These are phyloP conservation scores for Dysphania ambrosioides DNA, from an alignment of 148 eudicot genomes.

Conservation along the genomic window DNA sequence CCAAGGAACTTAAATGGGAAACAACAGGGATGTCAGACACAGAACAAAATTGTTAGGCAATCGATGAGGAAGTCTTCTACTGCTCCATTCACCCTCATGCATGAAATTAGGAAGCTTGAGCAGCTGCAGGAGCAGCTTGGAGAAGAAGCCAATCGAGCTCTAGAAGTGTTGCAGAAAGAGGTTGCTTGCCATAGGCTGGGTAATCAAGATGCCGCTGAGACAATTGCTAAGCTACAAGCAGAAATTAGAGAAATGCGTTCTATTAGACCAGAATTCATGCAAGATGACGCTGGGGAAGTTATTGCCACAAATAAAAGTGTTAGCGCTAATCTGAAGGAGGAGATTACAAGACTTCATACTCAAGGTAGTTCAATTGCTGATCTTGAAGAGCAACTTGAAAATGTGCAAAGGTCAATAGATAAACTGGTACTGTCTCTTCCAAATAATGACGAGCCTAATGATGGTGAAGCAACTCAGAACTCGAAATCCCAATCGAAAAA, in stretches of 20 bases:
- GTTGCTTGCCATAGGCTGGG: conserved; percentile 90
- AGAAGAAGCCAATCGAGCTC: conserved; percentile 87
- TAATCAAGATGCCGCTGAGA: conserved; percentile 95
- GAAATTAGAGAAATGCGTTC: conserved; percentile 79
- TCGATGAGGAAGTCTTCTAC: conserved; percentile 78
- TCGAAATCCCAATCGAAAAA: conserved; percentile 56
- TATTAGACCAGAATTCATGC: conserved; percentile 37
- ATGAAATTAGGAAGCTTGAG: conserved; percentile 86
- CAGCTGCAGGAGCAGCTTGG: conserved; percentile 98
- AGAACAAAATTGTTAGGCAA: conserved; percentile 58
- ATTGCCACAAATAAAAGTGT: conserved; percentile 73
- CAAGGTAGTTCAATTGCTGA: conserved; percentile 87
- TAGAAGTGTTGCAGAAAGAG: conserved; percentile 91
- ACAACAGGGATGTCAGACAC: conserved; percentile 34
- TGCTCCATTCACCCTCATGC: conserved; percentile 92
- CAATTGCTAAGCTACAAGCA: conserved; percentile 84
- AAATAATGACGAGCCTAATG: conserved; percentile 34
- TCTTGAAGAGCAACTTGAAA: conserved; percentile 91
- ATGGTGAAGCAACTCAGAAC: conserved; percentile 34
- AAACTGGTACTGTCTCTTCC: conserved; percentile 88
- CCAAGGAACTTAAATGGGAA: conserved; percentile 45
- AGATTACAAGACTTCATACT: conserved; percentile 87
- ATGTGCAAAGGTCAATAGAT: conserved; percentile 85
- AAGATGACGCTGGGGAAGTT: conserved; percentile 45
- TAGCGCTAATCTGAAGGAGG: conserved; percentile 88